Conservation (phyloP, 371 early-diverging fungal species). For the Mucor piriformis region DNA sequence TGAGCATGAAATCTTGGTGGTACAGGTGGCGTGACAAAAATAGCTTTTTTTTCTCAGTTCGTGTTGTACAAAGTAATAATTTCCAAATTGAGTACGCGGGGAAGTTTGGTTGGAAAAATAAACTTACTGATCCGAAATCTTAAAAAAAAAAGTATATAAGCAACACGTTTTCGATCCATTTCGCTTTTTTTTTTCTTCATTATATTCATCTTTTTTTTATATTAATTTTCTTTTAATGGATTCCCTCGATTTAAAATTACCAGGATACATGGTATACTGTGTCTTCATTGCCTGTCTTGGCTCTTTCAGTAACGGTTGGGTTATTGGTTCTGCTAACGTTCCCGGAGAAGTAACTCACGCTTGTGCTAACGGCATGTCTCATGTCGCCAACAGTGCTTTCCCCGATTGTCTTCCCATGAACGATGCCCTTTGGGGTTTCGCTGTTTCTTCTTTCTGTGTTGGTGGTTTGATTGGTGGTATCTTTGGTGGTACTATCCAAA, state of each 20-base stretch:
- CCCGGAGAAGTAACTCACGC: slow-evolving; percentile 37
- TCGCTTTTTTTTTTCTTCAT: not conserved
- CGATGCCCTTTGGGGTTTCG: slow-evolving; percentile 51
- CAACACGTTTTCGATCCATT: not conserved
- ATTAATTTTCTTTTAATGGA: not conserved
- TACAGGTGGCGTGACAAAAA: not conserved
- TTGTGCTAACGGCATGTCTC: slow-evolving; percentile 23
- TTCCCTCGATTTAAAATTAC: slow-evolving; percentile 37
- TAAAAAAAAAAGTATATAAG: not conserved
- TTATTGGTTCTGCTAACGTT: slow-evolving; percentile 52
- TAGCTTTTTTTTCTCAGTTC: not conserved
- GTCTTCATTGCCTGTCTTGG: slow-evolving; percentile 40
- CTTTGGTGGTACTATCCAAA: slow-evolving; percentile 57
- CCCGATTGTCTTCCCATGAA: slow-evolving; percentile 38
- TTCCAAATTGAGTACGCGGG: not conserved
- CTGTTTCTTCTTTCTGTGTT: slow-evolving; percentile 65
- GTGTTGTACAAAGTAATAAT: not conserved
- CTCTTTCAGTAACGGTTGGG: slow-evolving; percentile 47
- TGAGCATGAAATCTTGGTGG: not conserved
- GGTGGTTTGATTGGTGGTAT: slow-evolving; percentile 78
- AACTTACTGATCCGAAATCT: not conserved
- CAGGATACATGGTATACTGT: slow-evolving; percentile 45
- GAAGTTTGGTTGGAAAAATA: not conserved
- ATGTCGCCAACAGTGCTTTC: slow-evolving; percentile 12
- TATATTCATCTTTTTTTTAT: not conserved